These are phyloP conservation scores for Taiozyma sp. DNA, from an alignment of 1,139 yeast species.

Conservation along the genomic window DNA sequence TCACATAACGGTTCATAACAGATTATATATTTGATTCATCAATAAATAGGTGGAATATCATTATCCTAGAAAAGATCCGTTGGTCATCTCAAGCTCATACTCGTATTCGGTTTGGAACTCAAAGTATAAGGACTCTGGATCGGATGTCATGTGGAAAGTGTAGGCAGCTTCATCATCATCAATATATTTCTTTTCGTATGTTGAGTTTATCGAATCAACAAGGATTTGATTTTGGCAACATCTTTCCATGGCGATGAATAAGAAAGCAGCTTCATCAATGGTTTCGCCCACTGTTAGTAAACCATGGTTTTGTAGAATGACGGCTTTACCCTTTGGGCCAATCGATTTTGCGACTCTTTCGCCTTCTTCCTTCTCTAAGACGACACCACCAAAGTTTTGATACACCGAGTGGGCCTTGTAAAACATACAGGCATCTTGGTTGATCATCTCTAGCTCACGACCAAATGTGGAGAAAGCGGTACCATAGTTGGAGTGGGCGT, in stretches of 20 bases:
- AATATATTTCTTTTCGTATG: slow-evolving; percentile 33
- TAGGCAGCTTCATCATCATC: slow-evolving; percentile 67
- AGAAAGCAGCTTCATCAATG: slow-evolving; percentile 78
- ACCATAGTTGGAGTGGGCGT: slow-evolving; percentile 70
- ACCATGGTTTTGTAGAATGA: slow-evolving; percentile 75
- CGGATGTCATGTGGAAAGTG: slow-evolving; percentile 55
- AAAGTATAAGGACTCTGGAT: slow-evolving; percentile 62
- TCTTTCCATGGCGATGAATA: slow-evolving; percentile 63
- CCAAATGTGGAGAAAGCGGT: slow-evolving; percentile 74
- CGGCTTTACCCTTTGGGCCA: slow-evolving; percentile 47
- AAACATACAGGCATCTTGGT: slow-evolving; percentile 70
- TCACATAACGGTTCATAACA: too few species aligned
- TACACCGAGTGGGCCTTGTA: slow-evolving; percentile 65
- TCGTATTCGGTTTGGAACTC: slow-evolving; percentile 69
- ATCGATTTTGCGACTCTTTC: slow-evolving; percentile 57
- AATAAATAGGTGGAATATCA: neutral
- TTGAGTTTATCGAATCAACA: slow-evolving; percentile 46
- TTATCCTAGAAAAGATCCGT: slow-evolving; percentile 25
- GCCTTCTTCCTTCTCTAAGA: slow-evolving; percentile 71
- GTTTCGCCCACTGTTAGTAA: slow-evolving; percentile 70
- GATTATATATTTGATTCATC: neutral
- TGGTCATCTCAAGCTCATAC: slow-evolving; percentile 31
- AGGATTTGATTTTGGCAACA: slow-evolving; percentile 66
- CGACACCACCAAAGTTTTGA: slow-evolving; percentile 73
- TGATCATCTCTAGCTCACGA: slow-evolving; percentile 67